Base-by-base conservation (phyloP, 1,284 basidiomycete genomes). In the Ceratobasidium sp. region DNA sequence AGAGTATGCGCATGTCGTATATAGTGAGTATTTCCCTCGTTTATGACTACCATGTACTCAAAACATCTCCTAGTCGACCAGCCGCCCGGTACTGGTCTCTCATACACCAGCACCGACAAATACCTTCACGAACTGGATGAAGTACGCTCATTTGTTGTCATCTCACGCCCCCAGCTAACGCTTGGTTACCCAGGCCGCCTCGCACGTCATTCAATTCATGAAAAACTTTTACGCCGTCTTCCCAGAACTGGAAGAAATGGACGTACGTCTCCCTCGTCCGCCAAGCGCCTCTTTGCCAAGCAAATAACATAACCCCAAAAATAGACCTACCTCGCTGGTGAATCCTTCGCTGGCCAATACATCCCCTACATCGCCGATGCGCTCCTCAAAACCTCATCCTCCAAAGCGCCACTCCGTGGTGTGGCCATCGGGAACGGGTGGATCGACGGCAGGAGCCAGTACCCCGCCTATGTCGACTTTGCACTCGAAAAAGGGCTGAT, bases 291-390 rank as follows among this genome's bases (percentile, higher is more conserved):
- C 16, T 43, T 24, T 19, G 19, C 51, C 41, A 62, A 75, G 79
- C 48, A 78, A 56, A 7, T n/a, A n/a, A 5, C 11, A 39, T 43
- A 43, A 43, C 41, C 48, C 29, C 5, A 19, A 48, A 61, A 16
- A 11, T 78, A 97, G 94, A 96, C 95, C 0, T 98, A 96, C 81
- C 84, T 98, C 9, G 92, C 92, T 0, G 96, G 96, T 69, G 96
- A 98, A 85, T 95, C 92, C 76, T 99, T 91, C 80, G 97, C 96
- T n/a, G 97, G 98, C n/a, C 96, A 98, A 84, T 98, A 94, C 85
- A 96, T 98, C 77, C 97, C 98, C 14, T 97, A 96, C 82, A 95
- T 98, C 78, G 95, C 95, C 78, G 87, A 95, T 77, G 91, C 90
- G 9, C 85, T 98, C 63, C 84, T 97, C 41, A 86, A 88, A 74